These are phyloP conservation scores for Neospora caninum DNA, from an alignment of 169 alveolate genomes.

Conservation along the genomic window DNA sequence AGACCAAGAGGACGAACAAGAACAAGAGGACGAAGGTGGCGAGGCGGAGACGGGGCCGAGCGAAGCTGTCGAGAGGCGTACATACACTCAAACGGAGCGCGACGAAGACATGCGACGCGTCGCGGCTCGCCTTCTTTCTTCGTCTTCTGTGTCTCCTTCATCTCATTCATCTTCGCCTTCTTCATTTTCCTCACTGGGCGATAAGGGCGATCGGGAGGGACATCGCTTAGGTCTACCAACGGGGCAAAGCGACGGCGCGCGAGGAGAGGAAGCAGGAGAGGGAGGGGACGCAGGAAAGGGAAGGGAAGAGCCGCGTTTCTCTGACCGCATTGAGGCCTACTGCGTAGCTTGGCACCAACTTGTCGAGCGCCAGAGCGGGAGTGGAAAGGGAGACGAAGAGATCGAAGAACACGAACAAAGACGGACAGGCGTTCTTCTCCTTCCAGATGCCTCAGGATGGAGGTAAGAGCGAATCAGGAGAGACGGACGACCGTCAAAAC, in stretches of 20 bases:
- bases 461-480: not conserved
- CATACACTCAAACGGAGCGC: conserved; percentile 3
- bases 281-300: too few relatives aligned
- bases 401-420: not conserved
- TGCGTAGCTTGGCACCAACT: not conserved
- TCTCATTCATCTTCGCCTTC: too few relatives aligned
- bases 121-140: not conserved
- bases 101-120: not conserved
- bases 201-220: too few relatives aligned
- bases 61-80: not conserved
- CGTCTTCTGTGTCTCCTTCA: not conserved
- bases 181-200: too few relatives aligned
- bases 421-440: not conserved
- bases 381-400: not conserved
- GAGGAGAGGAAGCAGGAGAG: too few relatives aligned
- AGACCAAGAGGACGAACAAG: not conserved
- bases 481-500: not conserved
- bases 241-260: too few relatives aligned
- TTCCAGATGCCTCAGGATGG: conserved; percentile 10
- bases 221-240: too few relatives aligned
- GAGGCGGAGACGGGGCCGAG: not conserved
- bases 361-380: not conserved
- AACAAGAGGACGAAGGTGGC: not conserved
- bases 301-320: not conserved
- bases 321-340: not conserved